These are phyloP conservation scores for Venturia pyrina DNA, from an alignment of 2,329 filamentous ascomycete genomes.

Conservation along the genomic window DNA sequence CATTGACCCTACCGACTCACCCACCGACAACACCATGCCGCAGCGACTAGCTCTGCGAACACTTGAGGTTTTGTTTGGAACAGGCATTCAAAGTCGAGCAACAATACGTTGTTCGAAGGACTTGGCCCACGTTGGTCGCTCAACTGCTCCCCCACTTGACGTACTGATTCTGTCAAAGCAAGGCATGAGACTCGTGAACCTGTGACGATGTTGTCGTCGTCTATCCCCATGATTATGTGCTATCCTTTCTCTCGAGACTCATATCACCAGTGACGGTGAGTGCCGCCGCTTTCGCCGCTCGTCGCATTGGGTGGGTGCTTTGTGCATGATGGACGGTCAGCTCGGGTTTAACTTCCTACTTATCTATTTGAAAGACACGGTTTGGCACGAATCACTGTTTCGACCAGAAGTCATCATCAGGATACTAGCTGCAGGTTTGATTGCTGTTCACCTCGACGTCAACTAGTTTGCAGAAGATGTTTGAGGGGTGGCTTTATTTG, in stretches of 20 bases:
- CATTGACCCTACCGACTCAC: neutral
- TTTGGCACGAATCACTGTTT: neutral
- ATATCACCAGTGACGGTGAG: neutral
- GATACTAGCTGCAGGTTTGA: neutral
- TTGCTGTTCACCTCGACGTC: neutral
- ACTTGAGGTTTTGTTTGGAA: neutral
- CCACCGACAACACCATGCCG: neutral
- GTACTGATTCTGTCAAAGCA: constrained; percentile 1
- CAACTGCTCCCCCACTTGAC: neutral
- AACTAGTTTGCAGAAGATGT: neutral
- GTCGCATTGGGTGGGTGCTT: neutral
- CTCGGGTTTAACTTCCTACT: neutral
- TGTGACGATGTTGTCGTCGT: neutral
- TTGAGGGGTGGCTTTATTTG: neutral
- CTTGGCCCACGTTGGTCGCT: neutral
- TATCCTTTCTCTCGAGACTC: neutral
- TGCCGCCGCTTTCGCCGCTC: neutral
- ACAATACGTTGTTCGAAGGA: too few species aligned
- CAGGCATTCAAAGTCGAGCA: neutral
- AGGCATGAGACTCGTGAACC: neutral
- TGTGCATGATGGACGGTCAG: neutral
- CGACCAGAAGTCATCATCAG: neutral
- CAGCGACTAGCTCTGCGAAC: neutral
- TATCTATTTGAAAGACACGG: neutral
- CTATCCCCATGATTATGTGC: neutral